Percentiles rank a stretch among this genome's conserved stretches.
Evolutionary conservation across 805 yeast species (phyloP).

Genomic region (Sungouiozyma ichnusensis): DNA sequence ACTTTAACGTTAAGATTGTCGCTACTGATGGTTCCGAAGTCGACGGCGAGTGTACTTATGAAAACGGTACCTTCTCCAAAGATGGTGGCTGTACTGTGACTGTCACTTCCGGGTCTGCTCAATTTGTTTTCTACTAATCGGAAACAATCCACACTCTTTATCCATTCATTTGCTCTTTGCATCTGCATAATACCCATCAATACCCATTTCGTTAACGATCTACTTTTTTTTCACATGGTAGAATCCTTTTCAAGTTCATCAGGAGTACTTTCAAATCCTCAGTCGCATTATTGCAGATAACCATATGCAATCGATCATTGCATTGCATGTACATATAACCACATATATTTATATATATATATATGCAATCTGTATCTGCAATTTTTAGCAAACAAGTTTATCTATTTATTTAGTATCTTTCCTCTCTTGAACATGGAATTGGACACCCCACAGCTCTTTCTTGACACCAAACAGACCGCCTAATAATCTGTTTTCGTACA

Average conservation of each 20-base stretch:
- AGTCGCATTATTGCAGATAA: too few relatives aligned
- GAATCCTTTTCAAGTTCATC: too few relatives aligned
- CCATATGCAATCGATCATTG: too few relatives aligned
- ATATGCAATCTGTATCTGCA: not conserved
- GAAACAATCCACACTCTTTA: too few relatives aligned
- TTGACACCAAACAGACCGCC: conserved; percentile 25
- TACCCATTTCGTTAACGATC: not conserved
- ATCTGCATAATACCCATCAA: not conserved
- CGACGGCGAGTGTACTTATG: conserved; percentile 71
- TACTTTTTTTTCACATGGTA: too few relatives aligned
- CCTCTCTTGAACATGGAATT: conserved; percentile 25
- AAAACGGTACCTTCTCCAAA: conserved; percentile 61
- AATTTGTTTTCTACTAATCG: conserved; percentile 43
- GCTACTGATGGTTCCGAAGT: conserved; percentile 56
- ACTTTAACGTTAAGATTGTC: conserved; percentile 69
- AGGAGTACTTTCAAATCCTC: too few relatives aligned
- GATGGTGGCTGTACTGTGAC: conserved; percentile 76
- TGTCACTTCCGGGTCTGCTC: conserved; percentile 48
- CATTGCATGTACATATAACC: too few relatives aligned
- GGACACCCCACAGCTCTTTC: conserved; percentile 29
- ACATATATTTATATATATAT: conserved; percentile 1
- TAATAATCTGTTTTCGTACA: conserved; percentile 21
- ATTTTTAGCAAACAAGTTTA: not conserved
- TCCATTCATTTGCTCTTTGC: not conserved
- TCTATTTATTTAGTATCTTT: not conserved